Evolutionary conservation across 2,329 filamentous ascomycete genomes (phyloP).

Genomic region (Rutstroemia sp.): DNA sequence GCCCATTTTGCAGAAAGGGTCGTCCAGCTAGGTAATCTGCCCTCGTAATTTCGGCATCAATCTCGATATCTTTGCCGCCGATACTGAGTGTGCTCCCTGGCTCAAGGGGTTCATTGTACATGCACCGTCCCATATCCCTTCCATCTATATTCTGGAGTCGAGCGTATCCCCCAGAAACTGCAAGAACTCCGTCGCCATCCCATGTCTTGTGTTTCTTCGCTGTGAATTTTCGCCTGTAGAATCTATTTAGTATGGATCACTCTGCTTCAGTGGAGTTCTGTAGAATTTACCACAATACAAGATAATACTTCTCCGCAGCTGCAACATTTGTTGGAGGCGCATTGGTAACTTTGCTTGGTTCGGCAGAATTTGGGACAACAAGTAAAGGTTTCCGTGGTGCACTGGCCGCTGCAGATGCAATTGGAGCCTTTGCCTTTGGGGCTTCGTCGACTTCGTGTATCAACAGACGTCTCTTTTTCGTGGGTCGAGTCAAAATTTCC

Average conservation of each 20-base stretch:
- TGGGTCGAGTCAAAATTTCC: constrained; percentile 14
- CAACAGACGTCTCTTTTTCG: constrained; percentile 23
- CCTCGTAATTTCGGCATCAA: constrained; percentile 54
- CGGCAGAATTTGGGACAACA: constrained; percentile 20
- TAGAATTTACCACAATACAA: constrained; percentile 26
- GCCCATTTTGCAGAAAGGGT: constrained; percentile 33
- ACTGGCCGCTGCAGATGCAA: constrained; percentile 17
- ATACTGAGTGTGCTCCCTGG: constrained; percentile 54
- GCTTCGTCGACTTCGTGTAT: constrained; percentile 23
- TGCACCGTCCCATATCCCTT: constrained; percentile 51
- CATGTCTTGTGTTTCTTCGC: constrained; percentile 71
- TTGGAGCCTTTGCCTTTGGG: constrained; percentile 11
- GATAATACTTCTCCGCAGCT: constrained; percentile 27
- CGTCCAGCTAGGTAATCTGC: constrained; percentile 48
- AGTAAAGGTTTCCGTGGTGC: constrained; percentile 28
- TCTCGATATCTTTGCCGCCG: constrained; percentile 60
- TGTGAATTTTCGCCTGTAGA: constrained; percentile 55
- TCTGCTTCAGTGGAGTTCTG: too few species aligned
- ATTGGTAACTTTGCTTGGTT: constrained; percentile 10
- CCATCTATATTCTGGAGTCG: constrained; percentile 56
- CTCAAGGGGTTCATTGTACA: constrained; percentile 47
- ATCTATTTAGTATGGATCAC: not conserved
- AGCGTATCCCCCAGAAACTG: constrained; percentile 48
- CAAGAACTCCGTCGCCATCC: constrained; percentile 64
- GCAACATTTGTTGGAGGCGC: not conserved